phyloP scores from a whole-genome alignment of 2,329 filamentous ascomycete species.

The Neofusicoccum ribis region DNA sequence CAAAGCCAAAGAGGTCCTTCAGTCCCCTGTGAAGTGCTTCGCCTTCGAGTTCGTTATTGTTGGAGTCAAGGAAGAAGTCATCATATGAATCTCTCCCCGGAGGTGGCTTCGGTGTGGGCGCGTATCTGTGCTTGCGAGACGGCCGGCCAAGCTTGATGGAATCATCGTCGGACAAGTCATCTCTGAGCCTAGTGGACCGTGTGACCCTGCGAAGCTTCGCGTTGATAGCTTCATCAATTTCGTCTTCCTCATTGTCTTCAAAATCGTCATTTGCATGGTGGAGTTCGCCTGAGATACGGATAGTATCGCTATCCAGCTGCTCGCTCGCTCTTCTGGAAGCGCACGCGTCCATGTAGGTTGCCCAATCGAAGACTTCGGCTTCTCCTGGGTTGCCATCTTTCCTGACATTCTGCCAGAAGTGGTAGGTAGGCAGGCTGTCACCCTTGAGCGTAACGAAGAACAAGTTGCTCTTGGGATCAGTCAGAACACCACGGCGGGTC shows the following conservation, averaged over 20 bases:
- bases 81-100: neutral
- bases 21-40: too few species aligned
- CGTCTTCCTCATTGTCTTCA: neutral
- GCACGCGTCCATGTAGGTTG: neutral
- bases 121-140: neutral
- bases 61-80: neutral
- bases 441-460: constrained; percentile 10
- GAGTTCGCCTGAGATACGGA: neutral
- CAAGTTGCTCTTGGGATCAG: neutral
- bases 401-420: constrained; percentile 16
- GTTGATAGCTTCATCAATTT: too few species aligned
- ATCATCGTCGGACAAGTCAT: neutral
- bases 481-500: neutral
- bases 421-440: neutral
- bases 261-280: neutral
- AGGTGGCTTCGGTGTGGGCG: neutral
- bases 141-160: neutral
- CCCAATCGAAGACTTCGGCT: neutral
- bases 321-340: neutral
- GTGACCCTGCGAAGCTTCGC: neutral
- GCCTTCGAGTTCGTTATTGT: too few species aligned
- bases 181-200: neutral
- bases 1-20: neutral
- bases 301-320: neutral
- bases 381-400: neutral